Evolutionary conservation across 495 filamentous ascomycete species (phyloP).

Genomic region (Ramalina intermedia): DNA sequence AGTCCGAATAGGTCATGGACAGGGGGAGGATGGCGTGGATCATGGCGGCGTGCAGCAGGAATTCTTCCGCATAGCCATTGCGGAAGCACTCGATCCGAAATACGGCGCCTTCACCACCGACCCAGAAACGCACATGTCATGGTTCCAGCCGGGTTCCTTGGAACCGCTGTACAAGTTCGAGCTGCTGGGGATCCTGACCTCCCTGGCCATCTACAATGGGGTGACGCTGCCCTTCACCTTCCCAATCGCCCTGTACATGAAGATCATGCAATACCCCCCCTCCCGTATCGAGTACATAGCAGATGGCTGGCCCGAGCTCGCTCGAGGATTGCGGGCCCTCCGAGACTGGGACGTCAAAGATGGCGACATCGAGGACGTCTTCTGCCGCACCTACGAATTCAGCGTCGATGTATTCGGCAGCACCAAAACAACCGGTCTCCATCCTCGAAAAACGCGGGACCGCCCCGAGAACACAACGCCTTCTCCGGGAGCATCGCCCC

Average conservation of each 20-base stretch:
- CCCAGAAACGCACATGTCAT: conserved; percentile 55
- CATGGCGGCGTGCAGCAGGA: conserved; percentile 92
- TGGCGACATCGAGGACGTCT: conserved; percentile 67
- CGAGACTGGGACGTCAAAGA: conserved; percentile 51
- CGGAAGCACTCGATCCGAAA: conserved; percentile 58
- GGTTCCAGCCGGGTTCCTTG: conserved; percentile 70
- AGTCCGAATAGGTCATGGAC: conserved; percentile 64
- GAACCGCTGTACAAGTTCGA: conserved; percentile 85
- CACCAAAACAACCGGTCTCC: conserved; percentile 41
- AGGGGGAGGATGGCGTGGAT: conserved; percentile 81
- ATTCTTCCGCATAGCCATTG: conserved; percentile 74
- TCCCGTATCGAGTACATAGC: conserved; percentile 57
- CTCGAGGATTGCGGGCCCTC: conserved; percentile 53
- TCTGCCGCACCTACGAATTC: conserved; percentile 71
- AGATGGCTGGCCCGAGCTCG: conserved; percentile 78
- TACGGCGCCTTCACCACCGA: conserved; percentile 67
- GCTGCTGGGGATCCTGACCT: conserved; percentile 72
- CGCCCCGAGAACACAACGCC: neutral
- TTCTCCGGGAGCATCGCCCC: conserved; percentile 17
- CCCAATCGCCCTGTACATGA: conserved; percentile 68
- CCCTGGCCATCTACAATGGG: conserved; percentile 87
- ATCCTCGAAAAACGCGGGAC: conserved; percentile 12
- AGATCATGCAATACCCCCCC: conserved; percentile 50
- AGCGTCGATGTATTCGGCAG: conserved; percentile 56
- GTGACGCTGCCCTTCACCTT: conserved; percentile 81